Percentiles rank a stretch among this genome's conserved stretches.
These are phyloP conservation scores for Rostrohypoxylon terebratum DNA, from an alignment of 495 filamentous ascomycete species.

Conservation along the genomic window DNA sequence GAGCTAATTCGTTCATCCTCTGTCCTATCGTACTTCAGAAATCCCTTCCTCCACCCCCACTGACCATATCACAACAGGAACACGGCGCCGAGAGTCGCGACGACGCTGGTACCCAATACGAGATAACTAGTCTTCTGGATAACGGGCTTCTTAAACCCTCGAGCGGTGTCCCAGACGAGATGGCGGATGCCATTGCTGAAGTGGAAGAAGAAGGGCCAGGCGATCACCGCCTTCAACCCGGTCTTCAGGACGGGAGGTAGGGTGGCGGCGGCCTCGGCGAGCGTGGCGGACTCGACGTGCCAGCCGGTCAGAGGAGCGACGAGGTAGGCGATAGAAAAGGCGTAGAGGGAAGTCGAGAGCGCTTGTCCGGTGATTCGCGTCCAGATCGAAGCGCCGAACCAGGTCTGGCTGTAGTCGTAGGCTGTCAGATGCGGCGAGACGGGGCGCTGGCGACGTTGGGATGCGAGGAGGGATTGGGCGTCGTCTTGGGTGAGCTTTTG, in stretches of 20 bases:
- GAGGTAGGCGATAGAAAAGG: slow-evolving; percentile 86
- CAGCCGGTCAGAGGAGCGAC: slow-evolving; percentile 81
- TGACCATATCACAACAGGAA: slow-evolving; percentile 51
- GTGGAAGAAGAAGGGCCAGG: slow-evolving; percentile 91
- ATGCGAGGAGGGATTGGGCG: slow-evolving; percentile 76
- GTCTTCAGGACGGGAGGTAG: slow-evolving; percentile 77
- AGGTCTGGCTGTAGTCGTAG: slow-evolving; percentile 91
- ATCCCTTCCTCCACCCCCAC: not conserved
- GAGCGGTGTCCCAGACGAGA: slow-evolving; percentile 84
- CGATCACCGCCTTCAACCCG: slow-evolving; percentile 75
- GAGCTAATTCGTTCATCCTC: not conserved
- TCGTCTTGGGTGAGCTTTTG: slow-evolving; percentile 68
- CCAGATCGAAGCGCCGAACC: slow-evolving; percentile 73
- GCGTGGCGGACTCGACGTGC: slow-evolving; percentile 83
- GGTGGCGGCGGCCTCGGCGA: slow-evolving; percentile 81
- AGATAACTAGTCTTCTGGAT: slow-evolving; percentile 82
- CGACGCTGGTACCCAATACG: slow-evolving; percentile 74
- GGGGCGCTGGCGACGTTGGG: slow-evolving; percentile 87
- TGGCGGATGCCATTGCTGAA: slow-evolving; percentile 88
- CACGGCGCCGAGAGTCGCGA: slow-evolving; percentile 71
- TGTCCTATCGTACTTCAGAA: not conserved
- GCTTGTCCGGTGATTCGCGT: slow-evolving; percentile 84
- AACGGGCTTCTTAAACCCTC: slow-evolving; percentile 72
- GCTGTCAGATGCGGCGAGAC: slow-evolving; percentile 88
- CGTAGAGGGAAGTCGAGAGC: slow-evolving; percentile 82